Evolutionary conservation across 371 early-diverging fungal species (phyloP).

Genomic region (Lichtheimia ramosa): DNA sequence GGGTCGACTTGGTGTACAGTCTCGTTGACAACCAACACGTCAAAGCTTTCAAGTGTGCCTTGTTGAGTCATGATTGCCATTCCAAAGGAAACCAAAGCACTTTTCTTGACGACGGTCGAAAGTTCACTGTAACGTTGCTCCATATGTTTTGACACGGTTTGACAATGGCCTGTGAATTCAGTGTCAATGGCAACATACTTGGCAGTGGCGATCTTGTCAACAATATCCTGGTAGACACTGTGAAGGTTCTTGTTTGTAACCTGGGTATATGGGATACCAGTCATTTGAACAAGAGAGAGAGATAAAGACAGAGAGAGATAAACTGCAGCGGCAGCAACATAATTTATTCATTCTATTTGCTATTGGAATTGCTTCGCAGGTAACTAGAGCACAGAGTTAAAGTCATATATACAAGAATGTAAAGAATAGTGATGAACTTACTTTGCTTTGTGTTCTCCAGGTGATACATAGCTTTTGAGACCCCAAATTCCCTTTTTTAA

Average conservation of each 20-base stretch:
- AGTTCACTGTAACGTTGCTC: conserved; percentile 76
- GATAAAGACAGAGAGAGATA: too few species aligned
- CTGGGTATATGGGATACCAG: conserved; percentile 8
- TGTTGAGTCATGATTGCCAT: conserved; percentile 43
- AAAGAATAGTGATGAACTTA: conserved; percentile 5
- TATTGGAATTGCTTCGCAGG: too few species aligned
- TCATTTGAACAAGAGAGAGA: not conserved
- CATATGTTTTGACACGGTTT: conserved; percentile 44
- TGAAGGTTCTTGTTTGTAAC: conserved; percentile 20
- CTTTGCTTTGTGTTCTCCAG: conserved; percentile 46
- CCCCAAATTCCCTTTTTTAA: conserved; percentile 42
- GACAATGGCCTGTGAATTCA: conserved; percentile 86
- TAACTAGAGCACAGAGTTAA: not conserved
- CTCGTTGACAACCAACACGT: conserved; percentile 24
- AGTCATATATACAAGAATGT: not conserved
- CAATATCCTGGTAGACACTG: conserved; percentile 11
- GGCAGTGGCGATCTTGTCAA: conserved; percentile 35
- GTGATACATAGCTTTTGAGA: conserved; percentile 34
- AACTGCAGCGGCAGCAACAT: too few species aligned
- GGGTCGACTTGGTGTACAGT: conserved; percentile 59
- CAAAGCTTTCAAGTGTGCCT: conserved; percentile 21
- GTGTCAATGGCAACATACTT: conserved; percentile 81
- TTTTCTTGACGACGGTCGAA: conserved; percentile 59
- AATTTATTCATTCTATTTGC: not conserved
- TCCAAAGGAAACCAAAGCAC: conserved; percentile 83